Percentiles rank a stretch among this genome's conserved stretches.
phyloP scores from a whole-genome alignment of 495 filamentous ascomycete genomes.

The Coniosporium apollinis region DNA sequence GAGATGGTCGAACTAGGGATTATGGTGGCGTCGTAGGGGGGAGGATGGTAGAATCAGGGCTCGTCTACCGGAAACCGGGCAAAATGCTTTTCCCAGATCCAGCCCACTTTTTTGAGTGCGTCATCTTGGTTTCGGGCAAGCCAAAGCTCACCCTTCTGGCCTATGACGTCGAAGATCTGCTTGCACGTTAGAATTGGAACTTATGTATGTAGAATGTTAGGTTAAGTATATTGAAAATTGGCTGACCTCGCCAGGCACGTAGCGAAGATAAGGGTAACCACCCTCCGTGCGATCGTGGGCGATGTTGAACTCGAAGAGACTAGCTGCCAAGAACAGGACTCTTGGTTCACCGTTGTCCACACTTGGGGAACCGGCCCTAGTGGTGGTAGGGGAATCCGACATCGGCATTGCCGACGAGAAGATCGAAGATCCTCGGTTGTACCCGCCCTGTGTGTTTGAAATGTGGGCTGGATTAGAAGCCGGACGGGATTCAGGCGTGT shows the following conservation, averaged over 20 bases:
- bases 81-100: conserved; percentile 99
- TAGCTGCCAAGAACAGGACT: conserved; percentile 78
- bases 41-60: too few relatives aligned
- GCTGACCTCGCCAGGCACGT: conserved; percentile 71
- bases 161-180: conserved; percentile 44
- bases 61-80: conserved; percentile 32
- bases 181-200: conserved; percentile 9
- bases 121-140: conserved; percentile 96
- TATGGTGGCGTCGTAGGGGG: too few relatives aligned
- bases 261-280: conserved; percentile 90
- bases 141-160: conserved; percentile 94
- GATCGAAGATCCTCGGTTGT: conserved; percentile 8
- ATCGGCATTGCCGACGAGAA: conserved; percentile 23
- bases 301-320: conserved; percentile 92
- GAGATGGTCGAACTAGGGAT: too few relatives aligned
- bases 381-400: conserved; percentile 8
- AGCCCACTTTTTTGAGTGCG: conserved; percentile 56
- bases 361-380: not conserved
- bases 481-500: conserved; percentile 1
- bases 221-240: too few relatives aligned
- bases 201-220: not conserved
- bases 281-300: conserved; percentile 80
- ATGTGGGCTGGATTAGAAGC: conserved; percentile 1
- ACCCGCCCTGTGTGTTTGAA: not conserved
- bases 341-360: conserved; percentile 24